These are phyloP conservation scores for Phytophthora hibernalis DNA, from an alignment of 352 stramenopile species.

Conservation along the genomic window DNA sequence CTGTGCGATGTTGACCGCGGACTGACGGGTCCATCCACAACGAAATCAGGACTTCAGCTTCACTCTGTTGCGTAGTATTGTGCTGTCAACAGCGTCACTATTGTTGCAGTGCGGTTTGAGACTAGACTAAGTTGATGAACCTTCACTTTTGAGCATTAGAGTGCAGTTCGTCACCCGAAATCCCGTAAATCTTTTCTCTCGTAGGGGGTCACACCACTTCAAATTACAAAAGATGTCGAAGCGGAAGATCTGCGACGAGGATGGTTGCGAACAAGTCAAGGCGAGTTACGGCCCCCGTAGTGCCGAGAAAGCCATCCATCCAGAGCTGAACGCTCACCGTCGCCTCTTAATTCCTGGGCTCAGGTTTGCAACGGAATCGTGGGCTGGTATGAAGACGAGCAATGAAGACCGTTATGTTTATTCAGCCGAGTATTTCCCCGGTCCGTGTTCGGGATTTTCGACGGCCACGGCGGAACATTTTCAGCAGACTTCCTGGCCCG, in stretches of 20 bases:
- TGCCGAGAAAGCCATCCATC: background rate
- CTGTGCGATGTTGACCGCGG: slow-evolving; percentile 61
- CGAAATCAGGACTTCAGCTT: slow-evolving; percentile 34
- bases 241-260: slow-evolving; percentile 39
- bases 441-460: slow-evolving; percentile 64
- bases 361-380: slow-evolving; percentile 62
- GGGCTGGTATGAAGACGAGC: slow-evolving; percentile 55
- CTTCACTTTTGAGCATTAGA: slow-evolving; percentile 13
- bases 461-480: slow-evolving; percentile 66
- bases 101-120: background rate
- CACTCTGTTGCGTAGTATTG: slow-evolving; percentile 33
- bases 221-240: slow-evolving; percentile 29
- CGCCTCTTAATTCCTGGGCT: slow-evolving; percentile 39
- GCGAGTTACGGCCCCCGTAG: background rate
- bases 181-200: background rate
- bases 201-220: slow-evolving; percentile 19
- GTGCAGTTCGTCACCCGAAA: slow-evolving; percentile 5
- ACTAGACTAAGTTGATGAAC: slow-evolving; percentile 6
- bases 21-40: slow-evolving; percentile 3
- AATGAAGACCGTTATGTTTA: slow-evolving; percentile 68
- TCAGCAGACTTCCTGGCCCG: slow-evolving; percentile 52
- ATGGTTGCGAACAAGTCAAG: slow-evolving; percentile 24
- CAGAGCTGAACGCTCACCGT: background rate
- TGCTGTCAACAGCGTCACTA: background rate
- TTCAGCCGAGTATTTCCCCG: slow-evolving; percentile 45